phyloP scores from a whole-genome alignment of 345 rosid species.

The Noccaea caerulescens region DNA sequence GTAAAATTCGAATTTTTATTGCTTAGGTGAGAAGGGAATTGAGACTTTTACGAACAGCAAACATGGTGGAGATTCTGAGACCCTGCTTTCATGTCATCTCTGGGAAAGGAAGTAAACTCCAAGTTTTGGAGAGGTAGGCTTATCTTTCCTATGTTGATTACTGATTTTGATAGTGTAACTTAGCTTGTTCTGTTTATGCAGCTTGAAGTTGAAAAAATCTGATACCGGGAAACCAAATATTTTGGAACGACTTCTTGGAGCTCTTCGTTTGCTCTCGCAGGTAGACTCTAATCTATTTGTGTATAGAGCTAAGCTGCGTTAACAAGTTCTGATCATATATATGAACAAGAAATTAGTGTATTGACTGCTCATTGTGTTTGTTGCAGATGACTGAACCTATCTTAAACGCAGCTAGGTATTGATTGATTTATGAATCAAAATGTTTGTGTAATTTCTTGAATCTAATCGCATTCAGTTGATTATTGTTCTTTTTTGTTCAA shows the following conservation, averaged over 20 bases:
- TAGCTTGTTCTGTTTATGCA: constrained; percentile 27
- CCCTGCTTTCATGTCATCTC: constrained; percentile 73
- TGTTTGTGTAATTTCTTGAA: constrained; percentile 14
- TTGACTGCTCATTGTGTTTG: constrained; percentile 29
- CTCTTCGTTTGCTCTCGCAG: constrained; percentile 79
- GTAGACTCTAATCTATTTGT: constrained; percentile 40
- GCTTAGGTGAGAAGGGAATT: constrained; percentile 83
- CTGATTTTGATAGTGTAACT: constrained; percentile 1
- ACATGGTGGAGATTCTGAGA: constrained; percentile 61
- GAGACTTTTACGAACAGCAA: constrained; percentile 71
- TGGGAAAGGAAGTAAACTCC: constrained; percentile 65
- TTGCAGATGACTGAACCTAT: constrained; percentile 93
- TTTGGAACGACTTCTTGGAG: constrained; percentile 76
- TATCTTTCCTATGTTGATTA: background rate
- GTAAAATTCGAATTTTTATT: background rate
- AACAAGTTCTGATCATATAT: background rate
- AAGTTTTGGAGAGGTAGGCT: constrained; percentile 76
- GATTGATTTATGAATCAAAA: background rate
- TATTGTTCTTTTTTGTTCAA: background rate
- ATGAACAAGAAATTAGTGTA: constrained; percentile 4
- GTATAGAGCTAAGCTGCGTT: background rate
- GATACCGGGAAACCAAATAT: constrained; percentile 65
- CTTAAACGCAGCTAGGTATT: constrained; percentile 83
- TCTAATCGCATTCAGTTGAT: background rate
- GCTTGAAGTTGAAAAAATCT: constrained; percentile 74